Conservation (phyloP, 2,329 filamentous ascomycete species). For the Plectosphaerella sp. region DNA sequence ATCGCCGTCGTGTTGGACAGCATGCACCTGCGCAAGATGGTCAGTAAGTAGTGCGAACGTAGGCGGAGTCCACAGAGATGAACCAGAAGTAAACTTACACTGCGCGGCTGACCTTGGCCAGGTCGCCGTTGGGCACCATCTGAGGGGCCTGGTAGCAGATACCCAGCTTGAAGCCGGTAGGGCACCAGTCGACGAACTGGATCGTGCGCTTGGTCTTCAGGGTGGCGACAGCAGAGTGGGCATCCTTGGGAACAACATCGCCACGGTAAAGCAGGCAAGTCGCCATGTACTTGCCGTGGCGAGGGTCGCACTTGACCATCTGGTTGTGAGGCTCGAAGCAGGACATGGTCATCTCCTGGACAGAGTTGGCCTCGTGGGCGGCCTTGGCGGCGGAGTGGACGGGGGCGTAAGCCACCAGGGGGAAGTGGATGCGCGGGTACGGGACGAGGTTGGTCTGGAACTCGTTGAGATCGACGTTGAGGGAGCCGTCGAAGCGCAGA, state of each 20-base stretch:
- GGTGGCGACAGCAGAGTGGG: constrained; percentile 84
- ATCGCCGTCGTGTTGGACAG: constrained; percentile 98
- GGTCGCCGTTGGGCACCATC: constrained; percentile 92
- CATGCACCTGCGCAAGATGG: constrained; percentile 68
- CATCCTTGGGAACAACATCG: constrained; percentile 95
- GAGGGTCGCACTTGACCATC: constrained; percentile 99
- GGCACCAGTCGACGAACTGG: constrained; percentile 99
- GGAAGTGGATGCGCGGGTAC: constrained; percentile 99
- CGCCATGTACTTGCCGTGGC: constrained; percentile 99
- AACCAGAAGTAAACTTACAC: constrained; percentile 62
- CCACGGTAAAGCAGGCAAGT: constrained; percentile 97
- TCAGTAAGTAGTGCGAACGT: background rate
- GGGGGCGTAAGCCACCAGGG: constrained; percentile 91
- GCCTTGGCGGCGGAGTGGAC: constrained; percentile 94
- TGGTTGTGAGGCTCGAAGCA: constrained; percentile 99
- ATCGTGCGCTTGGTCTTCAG: constrained; percentile 99
- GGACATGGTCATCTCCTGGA: constrained; percentile 96
- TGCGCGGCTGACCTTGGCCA: constrained; percentile 96
- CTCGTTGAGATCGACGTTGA: constrained; percentile 99
- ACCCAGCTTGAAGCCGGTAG: constrained; percentile 99
- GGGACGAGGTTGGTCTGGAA: constrained; percentile 99
- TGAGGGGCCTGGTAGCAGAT: constrained; percentile 99
- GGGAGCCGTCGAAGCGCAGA: constrained; percentile 95
- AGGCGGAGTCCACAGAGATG: too few species aligned
- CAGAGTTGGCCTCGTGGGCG: constrained; percentile 95